Evolutionary conservation across 805 yeast species (phyloP).

Genomic region (Wickerhamomyces bovis): DNA sequence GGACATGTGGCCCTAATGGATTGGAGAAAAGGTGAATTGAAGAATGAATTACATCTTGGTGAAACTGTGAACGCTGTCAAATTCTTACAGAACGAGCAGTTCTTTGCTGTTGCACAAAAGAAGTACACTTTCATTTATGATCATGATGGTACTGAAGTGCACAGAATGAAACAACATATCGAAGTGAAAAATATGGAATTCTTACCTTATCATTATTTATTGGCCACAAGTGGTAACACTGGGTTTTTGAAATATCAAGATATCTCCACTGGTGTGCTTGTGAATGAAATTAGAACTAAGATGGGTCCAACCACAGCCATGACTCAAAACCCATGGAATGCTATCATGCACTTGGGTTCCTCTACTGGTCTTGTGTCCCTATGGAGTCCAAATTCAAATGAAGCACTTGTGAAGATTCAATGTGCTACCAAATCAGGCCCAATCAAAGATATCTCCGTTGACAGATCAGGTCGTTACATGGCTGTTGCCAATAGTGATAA

Average conservation of each 20-base stretch:
- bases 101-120: conserved; percentile 94
- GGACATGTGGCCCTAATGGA: conserved; percentile 96
- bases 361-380: conserved; percentile 86
- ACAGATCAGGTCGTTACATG: conserved; percentile 92
- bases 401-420: conserved; percentile 79
- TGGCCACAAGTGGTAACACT: conserved; percentile 84
- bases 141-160: conserved; percentile 85
- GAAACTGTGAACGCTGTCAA: conserved; percentile 91
- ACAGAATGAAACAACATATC: conserved; percentile 82
- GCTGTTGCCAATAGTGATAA: conserved; percentile 87
- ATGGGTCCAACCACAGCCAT: conserved; percentile 85
- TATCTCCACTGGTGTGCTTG: conserved; percentile 85
- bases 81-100: conserved; percentile 87
- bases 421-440: conserved; percentile 69
- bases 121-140: conserved; percentile 91
- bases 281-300: conserved; percentile 79
- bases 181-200: conserved; percentile 81
- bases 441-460: conserved; percentile 75
- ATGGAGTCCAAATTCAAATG: conserved; percentile 88
- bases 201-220: conserved; percentile 85
- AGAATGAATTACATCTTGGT: conserved; percentile 75
- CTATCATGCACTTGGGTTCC: conserved; percentile 90
- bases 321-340: conserved; percentile 94
- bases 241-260: conserved; percentile 91
- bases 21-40: conserved; percentile 83